phyloP scores from a whole-genome alignment of 1,284 basidiomycete species.

The Exobasidium rhododendri region DNA sequence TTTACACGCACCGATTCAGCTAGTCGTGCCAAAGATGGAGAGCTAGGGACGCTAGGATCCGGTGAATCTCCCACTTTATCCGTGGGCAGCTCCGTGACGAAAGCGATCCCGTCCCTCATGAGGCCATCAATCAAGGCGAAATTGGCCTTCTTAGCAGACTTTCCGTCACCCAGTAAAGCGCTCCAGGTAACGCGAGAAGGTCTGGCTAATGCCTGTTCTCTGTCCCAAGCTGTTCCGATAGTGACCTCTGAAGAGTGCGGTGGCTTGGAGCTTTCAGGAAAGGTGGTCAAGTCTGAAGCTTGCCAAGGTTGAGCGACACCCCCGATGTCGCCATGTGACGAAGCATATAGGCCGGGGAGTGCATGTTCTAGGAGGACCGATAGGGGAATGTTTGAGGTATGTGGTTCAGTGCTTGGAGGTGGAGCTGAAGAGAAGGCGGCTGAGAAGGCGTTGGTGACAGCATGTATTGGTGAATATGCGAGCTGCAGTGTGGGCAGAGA shows the following conservation, averaged over 20 bases:
- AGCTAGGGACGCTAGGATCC: slow-evolving; percentile 19
- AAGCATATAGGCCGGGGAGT: slow-evolving; percentile 54
- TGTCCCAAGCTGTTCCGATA: slow-evolving; percentile 10
- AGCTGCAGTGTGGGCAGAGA: slow-evolving; percentile 27
- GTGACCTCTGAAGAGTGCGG: slow-evolving; percentile 8
- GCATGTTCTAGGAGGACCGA: slow-evolving; percentile 57
- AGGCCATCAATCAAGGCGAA: slow-evolving; percentile 50
- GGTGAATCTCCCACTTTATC: slow-evolving; percentile 45
- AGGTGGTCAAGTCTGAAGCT: slow-evolving; percentile 27
- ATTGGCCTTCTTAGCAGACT: slow-evolving; percentile 20
- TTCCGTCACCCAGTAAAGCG: slow-evolving; percentile 5
- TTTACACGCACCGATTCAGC: slow-evolving; percentile 54
- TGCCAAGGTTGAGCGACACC: slow-evolving; percentile 40
- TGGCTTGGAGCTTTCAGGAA: neutral
- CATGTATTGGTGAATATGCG: slow-evolving; percentile 26
- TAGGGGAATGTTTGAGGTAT: slow-evolving; percentile 56
- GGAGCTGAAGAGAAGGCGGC: slow-evolving; percentile 22
- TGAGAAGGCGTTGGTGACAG: slow-evolving; percentile 43
- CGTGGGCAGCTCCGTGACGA: slow-evolving; percentile 64
- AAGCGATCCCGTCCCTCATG: slow-evolving; percentile 60
- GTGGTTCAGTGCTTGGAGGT: slow-evolving; percentile 21
- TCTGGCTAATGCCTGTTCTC: slow-evolving; percentile 4
- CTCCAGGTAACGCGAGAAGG: slow-evolving; percentile 11
- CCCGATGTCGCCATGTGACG: slow-evolving; percentile 44
- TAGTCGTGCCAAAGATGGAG: slow-evolving; percentile 25